phyloP scores from a whole-genome alignment of 192 early-diverging fungal species.

The Bifiguratus adelaidae region DNA sequence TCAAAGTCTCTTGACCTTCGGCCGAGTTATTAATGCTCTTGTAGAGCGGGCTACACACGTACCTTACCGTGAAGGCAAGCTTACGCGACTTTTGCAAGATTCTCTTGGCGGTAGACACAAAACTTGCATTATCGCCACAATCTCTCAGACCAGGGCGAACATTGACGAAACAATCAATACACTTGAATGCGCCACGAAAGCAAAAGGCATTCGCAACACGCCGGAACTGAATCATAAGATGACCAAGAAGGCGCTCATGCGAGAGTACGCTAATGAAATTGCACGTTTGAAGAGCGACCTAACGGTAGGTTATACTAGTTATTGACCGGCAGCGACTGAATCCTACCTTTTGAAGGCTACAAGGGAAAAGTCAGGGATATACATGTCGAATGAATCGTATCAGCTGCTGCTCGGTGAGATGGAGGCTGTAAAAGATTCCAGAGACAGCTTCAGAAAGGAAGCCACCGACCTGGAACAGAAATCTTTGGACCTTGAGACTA shows the following conservation, averaged over 20 bases:
- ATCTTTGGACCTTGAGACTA: no score
- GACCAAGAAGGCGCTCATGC: constrained; percentile 71
- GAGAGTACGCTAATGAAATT: constrained; percentile 70
- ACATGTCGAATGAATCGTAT: constrained; percentile 56
- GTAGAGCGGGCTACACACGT: constrained; percentile 49
- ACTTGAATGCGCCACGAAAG: constrained; percentile 82
- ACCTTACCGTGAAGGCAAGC: constrained; percentile 93
- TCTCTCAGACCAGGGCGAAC: constrained; percentile 75
- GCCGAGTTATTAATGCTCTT: constrained; percentile 56
- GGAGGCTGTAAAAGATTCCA: constrained; percentile 26
- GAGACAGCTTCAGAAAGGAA: constrained; percentile 18
- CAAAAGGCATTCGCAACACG: constrained; percentile 69
- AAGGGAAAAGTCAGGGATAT: constrained; percentile 79
- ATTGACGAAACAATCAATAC: constrained; percentile 90
- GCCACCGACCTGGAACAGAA: no score
- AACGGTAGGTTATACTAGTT: constrained; percentile 16
- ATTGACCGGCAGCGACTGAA: not conserved
- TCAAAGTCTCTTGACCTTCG: constrained; percentile 60
- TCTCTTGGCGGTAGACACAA: constrained; percentile 88
- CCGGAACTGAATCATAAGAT: constrained; percentile 68
- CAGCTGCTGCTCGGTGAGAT: constrained; percentile 37
- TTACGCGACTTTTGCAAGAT: constrained; percentile 96
- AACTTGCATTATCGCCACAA: constrained; percentile 92
- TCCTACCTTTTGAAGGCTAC: constrained; percentile 36
- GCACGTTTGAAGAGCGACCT: constrained; percentile 72